These are phyloP conservation scores for Diaporthe sp. DNA, from an alignment of 2,329 filamentous ascomycete genomes.

Conservation along the genomic window DNA sequence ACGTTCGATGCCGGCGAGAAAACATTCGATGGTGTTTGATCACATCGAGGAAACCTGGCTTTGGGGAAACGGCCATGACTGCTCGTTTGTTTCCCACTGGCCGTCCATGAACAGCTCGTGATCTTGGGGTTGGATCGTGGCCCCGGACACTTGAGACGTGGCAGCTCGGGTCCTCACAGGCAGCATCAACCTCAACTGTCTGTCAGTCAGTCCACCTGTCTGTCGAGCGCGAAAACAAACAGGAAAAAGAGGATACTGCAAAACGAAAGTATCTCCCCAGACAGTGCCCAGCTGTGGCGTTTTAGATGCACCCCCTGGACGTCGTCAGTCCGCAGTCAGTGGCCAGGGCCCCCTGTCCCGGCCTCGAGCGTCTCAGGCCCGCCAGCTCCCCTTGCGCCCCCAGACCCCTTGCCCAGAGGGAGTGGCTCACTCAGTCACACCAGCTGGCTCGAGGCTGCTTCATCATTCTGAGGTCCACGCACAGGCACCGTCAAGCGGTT, in stretches of 20 bases:
- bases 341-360: conserved; percentile 21
- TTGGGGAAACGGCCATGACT: conserved; percentile 7
- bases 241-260: not conserved
- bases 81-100: conserved; percentile 14
- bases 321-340: not conserved
- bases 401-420: conserved; percentile 29
- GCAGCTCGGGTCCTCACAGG: not conserved
- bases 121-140: conserved; percentile 7
- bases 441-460: conserved; percentile 30
- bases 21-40: conserved; percentile 39
- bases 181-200: not conserved
- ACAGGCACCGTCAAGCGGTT: conserved; percentile 35
- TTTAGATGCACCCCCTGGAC: conserved; percentile 28
- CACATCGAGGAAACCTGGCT: conserved; percentile 14
- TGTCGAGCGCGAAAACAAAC: conserved; percentile 23
- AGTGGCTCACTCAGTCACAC: conserved; percentile 31
- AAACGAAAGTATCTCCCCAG: conserved; percentile 4
- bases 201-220: conserved; percentile 2
- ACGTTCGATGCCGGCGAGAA: conserved; percentile 33
- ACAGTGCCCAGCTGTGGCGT: conserved; percentile 30
- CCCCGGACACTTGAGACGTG: conserved; percentile 11
- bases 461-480: conserved; percentile 33
- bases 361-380: conserved; percentile 32
- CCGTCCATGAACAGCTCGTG: not conserved
- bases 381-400: conserved; percentile 27